Evolutionary conservation across 2,329 filamentous ascomycete genomes (phyloP), one percentile per base, ranked within the genome.

Genomic region (Phaeosphaeria sp.): DNA sequence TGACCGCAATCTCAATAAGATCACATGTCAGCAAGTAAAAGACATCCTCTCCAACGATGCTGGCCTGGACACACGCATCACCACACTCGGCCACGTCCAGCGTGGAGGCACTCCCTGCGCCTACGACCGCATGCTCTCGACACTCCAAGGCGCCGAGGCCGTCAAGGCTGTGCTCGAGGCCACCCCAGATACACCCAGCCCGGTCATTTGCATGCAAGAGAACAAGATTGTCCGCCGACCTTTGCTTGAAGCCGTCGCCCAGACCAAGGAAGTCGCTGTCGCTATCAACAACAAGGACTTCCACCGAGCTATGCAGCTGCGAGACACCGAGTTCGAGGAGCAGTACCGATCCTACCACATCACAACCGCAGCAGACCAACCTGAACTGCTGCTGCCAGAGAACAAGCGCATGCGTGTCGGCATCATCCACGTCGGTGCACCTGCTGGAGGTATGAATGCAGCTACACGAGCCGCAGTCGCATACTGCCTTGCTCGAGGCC

Each of bases 401-500:
- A 84, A 89, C 51, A 90, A 94, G 91, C 88, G 89, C 66, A 93
- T 98, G 91, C 89, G 88, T 65, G 91, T 99, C 71, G 95, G 92
- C 49, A 97, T 99, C 73, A 92, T 99, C 78, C 96, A 98, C 71
- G 93, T 98, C 22, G 95, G 95, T 71, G 95, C 95, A 13, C 95
- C 95, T 7, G 95, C 95, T 27, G 95, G 95, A 77, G 95, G 95
- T 70, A 98, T 99, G 91, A 99, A 99, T 79, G 93, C 94, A 25
- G 95, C 95, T 43, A 95, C 96, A 20, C 89, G 95, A 66, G 94
- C 92, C 27, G 94, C 92, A 15, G 93, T 97, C 18, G 92, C 93
- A 30, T 97, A 97, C 82, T 98, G 93, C 76, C 78, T 96, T 56
- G 91, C 91, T 45, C 88, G 93, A 57, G 95, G 95, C n/a, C 95